These are phyloP conservation scores for Aegilops umbellulata DNA, from an alignment of 176 grass and related monocot species.

Conservation along the genomic window DNA sequence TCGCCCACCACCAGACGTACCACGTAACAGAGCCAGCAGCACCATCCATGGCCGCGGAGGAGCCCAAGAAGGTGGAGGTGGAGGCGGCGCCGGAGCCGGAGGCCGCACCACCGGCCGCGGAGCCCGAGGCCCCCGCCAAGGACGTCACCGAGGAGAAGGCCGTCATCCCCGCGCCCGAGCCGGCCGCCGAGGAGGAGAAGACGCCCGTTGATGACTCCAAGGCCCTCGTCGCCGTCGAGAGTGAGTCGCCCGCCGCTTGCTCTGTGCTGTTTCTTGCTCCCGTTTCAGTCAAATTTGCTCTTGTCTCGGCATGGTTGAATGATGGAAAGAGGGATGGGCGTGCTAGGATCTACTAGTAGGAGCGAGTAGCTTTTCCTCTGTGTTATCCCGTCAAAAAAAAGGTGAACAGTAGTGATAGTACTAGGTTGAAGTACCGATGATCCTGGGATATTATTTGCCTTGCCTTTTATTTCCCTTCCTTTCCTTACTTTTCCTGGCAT, in stretches of 20 bases:
- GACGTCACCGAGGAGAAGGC: conserved; percentile 95
- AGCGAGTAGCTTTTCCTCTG: not conserved
- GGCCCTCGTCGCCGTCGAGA: conserved; percentile 65
- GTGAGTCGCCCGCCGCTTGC: conserved; percentile 39
- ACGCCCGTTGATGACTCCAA: conserved; percentile 62
- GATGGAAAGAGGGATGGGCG: not conserved
- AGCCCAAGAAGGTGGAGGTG: conserved; percentile 82
- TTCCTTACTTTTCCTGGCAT: not conserved
- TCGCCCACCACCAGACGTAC: not conserved
- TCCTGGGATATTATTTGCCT: not conserved
- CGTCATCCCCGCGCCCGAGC: conserved; percentile 42
- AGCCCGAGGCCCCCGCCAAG: conserved; percentile 45
- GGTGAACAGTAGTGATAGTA: not conserved
- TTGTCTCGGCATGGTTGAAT: not conserved
- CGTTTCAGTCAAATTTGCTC: not conserved
- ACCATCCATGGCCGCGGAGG: conserved; percentile 59
- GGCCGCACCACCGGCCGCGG: not conserved
- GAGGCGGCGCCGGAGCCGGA: conserved; percentile 53
- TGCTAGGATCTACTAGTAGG: not conserved
- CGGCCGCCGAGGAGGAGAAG: conserved; percentile 47
- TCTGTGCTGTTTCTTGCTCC: not conserved
- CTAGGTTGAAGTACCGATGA: conserved; percentile 5
- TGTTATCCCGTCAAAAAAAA: too few species aligned
- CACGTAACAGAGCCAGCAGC: not conserved
- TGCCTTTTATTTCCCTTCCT: not conserved